Base-by-base conservation (phyloP, 345 rosid genomes). In the Salix brachista region DNA sequence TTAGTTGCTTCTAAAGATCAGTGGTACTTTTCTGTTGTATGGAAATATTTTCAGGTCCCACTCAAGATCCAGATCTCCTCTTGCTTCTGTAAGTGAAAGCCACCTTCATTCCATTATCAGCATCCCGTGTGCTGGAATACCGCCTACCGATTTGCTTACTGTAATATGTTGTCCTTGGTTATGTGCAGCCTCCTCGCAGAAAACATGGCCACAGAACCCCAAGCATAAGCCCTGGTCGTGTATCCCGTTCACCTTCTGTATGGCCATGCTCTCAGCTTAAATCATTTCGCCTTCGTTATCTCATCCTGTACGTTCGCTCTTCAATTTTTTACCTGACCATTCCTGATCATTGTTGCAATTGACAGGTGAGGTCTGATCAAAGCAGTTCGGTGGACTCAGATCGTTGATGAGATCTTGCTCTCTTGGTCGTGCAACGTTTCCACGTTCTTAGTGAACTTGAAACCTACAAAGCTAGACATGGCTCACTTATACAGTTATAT, bases 1-100 rank as follows among this genome's bases (percentile, higher is more conserved):
- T 75, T 25, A 28, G 70, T 73, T 75, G 77, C 81, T 71, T 75
- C 80, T 78, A 39, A 78, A 74, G 58, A 25, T 65, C 48, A 72
- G 54, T 75, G 80, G 61, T 76, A 61, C 26, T 56, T 21, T 70
- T 78, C 70, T 69, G 44, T 54, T 75, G 69, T 76, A 42, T 83
- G 79, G 78, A 72, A 79, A 32, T 79, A 81, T 82, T 88, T 88
- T 90, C 92, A 90, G 96, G 79, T 91, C 94, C 12, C 73, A 8
- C 5, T 87, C 91, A 48, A 87, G 90, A 52, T 92, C 96, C 48
- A 75, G 81, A 58, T 88, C 97, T 71, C 92, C 94, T 76, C 58
- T 78, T 50, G 77, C 89, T 67, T 83, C 92, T 4, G 97, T 90
- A 88, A 92, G 96, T 88, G 64, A 30, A 71, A 75, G 60, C 23